Base-by-base conservation (phyloP, 2,329 filamentous ascomycete species). In the Diplocarpon rosae region DNA sequence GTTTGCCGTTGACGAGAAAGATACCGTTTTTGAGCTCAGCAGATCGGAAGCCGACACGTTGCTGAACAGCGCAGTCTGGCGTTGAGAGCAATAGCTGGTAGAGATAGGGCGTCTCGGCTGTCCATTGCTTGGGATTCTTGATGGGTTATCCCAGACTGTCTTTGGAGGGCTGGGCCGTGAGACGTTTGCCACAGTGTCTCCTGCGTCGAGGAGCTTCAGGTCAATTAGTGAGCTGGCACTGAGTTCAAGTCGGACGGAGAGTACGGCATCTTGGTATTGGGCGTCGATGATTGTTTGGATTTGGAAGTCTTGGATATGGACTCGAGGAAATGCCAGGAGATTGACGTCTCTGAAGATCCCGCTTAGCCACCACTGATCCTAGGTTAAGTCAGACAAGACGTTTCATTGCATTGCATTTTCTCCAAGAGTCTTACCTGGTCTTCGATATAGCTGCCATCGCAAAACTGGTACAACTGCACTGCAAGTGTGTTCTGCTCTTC, bases 101-200 rank as follows among this genome's bases (percentile, higher is more conserved):
- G 0, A 83, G 67, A 41, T 75, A 67, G 0, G 80, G 80, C 0
- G 72, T 75, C 57, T 85, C 80, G 0, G 80, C 80, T 0, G 78
- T 82, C 80, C 80, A 83, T 51, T 81, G 77, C n/a, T 65, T 56
- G 0, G 78, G 78, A 17, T 72, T 63, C 2, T 63, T 43, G 24
- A 83, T 63, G 0, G 67, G 28, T 55, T 31, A 11, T 46, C 45
- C 36, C 58, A 59, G 5, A 30, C 48, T 5, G 49, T 45, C 30
- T 17, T 43, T 2, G 44, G 45, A 17, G 30, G 24, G 12, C 49
- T 43, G 16, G 50, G 36, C 32, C 42, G 42, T 4, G 47, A 47
- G 14, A 52, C 59, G 3, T 52, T 55, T 4, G 65, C 45, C 20
- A 57, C 39, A 24, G 58, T 56, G 3, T 68, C 61, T 10, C 65